A percentile compares a stretch with the other conserved stretches of the same genome.
phyloP scores from a whole-genome alignment of 2,329 filamentous ascomycete genomes.

The Canariomyces notabilis region DNA sequence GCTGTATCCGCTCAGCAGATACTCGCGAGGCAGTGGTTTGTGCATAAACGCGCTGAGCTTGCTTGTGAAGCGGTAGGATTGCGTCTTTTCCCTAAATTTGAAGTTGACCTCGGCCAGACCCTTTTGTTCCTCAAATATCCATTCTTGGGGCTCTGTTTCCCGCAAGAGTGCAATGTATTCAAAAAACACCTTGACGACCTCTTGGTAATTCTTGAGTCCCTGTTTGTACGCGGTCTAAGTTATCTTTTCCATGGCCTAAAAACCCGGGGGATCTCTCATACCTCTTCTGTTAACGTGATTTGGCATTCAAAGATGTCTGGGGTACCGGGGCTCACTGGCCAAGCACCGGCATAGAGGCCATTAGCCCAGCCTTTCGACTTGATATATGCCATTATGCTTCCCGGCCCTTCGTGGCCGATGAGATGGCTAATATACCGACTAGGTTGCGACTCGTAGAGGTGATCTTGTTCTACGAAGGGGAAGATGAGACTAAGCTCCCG shows the following conservation, averaged over 20 bases:
- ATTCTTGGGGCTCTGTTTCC: conserved; percentile 75
- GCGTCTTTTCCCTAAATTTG: conserved; percentile 88
- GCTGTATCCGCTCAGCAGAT: conserved; percentile 75
- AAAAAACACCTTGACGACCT: conserved; percentile 79
- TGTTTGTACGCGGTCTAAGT: conserved; percentile 23
- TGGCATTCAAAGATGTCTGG: conserved; percentile 75
- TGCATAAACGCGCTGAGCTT: conserved; percentile 85
- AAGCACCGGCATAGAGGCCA: conserved; percentile 70
- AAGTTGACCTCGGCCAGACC: conserved; percentile 89
- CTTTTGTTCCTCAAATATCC: conserved; percentile 92
- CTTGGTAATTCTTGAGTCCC: conserved; percentile 72
- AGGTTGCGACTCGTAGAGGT: conserved; percentile 73
- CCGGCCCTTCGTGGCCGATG: conserved; percentile 87
- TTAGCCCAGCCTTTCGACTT: conserved; percentile 90
- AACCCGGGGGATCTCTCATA: conserved; percentile 29
- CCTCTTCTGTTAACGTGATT: conserved; percentile 78
- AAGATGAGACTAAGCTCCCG: conserved; percentile 76
- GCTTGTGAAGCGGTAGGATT: conserved; percentile 84
- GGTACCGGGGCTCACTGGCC: conserved; percentile 69
- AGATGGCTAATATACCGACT: conserved; percentile 83
- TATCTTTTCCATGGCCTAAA: not conserved
- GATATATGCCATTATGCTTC: conserved; percentile 84
- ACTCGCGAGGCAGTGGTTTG: conserved; percentile 77
- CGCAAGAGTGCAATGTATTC: conserved; percentile 85
- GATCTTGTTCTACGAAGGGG: conserved; percentile 78